Evolutionary conservation across 768 basidiomycete genomes (phyloP), one percentile per base, ranked within the genome.

Genomic region (Calocybe gangraenosa): DNA sequence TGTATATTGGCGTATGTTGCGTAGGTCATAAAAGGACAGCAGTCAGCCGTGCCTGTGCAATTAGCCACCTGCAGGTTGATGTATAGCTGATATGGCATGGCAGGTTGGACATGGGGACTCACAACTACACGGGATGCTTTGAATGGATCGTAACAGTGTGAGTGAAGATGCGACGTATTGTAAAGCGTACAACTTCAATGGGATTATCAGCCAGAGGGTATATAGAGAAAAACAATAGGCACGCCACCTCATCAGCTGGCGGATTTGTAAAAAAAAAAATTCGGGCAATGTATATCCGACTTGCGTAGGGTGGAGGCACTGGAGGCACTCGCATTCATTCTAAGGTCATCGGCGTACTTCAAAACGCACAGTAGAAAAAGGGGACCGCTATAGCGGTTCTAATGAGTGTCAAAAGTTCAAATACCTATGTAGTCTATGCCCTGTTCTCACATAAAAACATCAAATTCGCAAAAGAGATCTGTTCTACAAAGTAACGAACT

Each of bases 381-480:
- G 39, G 47, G 55, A n/a, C 61, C 60, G 32, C 61, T 52, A 52
- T 64, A 60, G 13, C 63, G 60, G 36, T 62, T 64, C 61, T 64
- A 31, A 11, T 6, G 25, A 28, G 25, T 28, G 25, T 28, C 25
- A n/a, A n/a, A n/a, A n/a, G 25, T 28, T 28, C 11, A 28, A 28
- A 28, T n/a, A n/a, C n/a, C n/a, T n/a, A n/a, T n/a, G 11, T 11
- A 28, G 11, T 28, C 11, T 28, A 28, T 28, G 25, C 11, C 25
- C 11, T 11, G 6, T 11, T 11, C 25, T 11, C 11, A 28, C 25
- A 28, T 15, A 59, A 41, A 40, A 63, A 62, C 10, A 63, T 15
- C 18, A 46, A 15, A 49, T 58, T 63, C 1, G 59, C 57, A 49
- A 52, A 38, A 1, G 58, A 51, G 25, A 11, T 28, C 25, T 6